Base-by-base conservation (phyloP, 495 filamentous ascomycete species). In the Penicillium antarcticum region DNA sequence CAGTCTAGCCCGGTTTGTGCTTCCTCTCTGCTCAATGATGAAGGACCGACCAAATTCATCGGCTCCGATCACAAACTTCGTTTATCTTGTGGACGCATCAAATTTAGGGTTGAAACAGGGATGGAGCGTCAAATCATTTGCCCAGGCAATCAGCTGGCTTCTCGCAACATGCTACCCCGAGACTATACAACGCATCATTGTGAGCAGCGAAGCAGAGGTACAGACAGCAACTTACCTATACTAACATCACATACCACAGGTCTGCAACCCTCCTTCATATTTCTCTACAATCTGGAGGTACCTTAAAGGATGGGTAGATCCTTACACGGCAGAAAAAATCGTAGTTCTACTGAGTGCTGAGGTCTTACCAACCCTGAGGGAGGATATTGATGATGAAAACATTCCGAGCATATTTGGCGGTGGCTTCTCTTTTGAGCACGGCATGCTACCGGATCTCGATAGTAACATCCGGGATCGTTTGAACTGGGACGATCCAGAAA, bases 91-190 rank as follows among this genome's bases (percentile, higher is more conserved):
- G 11, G 68, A 73, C 42, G 57, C 56, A 11, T 43, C 57, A 2
- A 34, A 37, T 3, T 12, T 73, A 4, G 42, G 51, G 1, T 13
- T 73, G 31, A 57, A 51, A 16, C 68, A 68, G 24, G 62, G 50
- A 17, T 73, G 66, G 61, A 47, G 55, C 39, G 12, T 67, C 14
- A 52, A 55, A 37, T 57, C 39, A 1, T 62, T 64, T 48, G 60
- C 61, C 1, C 51, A 55, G 8, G 56, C 63, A 2, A 56, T 61
- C 14, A 69, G 59, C 35, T 56, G 55, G 57, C 21, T 69, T 1
- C 37, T 68, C 13, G 48, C 63, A 23, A 68, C 65, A 5, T 68
- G 66, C 38, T 71, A 65, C 47, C 65, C 68, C 0, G 63, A 71
- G 19, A 67, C 57, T 1, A 62, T 71, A 19, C 34, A 61, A 29